Base-by-base conservation (phyloP, 2,329 filamentous ascomycete genomes). In the Emmonsiellopsis sp. region DNA sequence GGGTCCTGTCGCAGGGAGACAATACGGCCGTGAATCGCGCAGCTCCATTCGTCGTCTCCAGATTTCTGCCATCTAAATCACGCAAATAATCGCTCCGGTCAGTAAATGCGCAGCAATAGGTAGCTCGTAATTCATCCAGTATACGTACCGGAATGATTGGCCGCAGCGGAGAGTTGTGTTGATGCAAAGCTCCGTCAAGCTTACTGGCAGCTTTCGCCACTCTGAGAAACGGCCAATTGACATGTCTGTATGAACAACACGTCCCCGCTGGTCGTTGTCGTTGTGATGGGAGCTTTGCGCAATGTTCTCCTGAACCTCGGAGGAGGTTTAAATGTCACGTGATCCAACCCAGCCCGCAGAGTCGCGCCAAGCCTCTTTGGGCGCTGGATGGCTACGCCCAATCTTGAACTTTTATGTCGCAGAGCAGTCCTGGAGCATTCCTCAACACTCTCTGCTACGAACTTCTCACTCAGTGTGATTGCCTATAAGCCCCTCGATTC, bases 161-260 rank as follows among this genome's bases (percentile, higher is more conserved):
- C 93, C 93, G 68, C 93, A 98, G 57, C 92, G 85, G 35, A 98
- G 76, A 0, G 90, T 95, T 0, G 92, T 98, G 63, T 95, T 89
- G 60, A 98, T 90, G 67, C 89, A 96, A 3, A 98, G 80, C 67
- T 98, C 93, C 3, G 84, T 81, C 35, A 95, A 73, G 56, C 79
- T 87, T 41, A 96, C 75, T 26, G 93, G 90, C 61, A 98, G 74
- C 73, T 88, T 94, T 59, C 83, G 83, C 93, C 93, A 98, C 67
- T 89, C 86, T 13, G 84, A 78, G n/a, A 82, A 75, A 32, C 77
- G 78, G 48, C 68, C 68, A 48, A 70, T 53, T 44, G 74, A 65
- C 71, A 74, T 69, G 47, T 26, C 61, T 44, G 15, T 6, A n/a
- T 37, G 11, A 11, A 38, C 15, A 49, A 10, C 5, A 31, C 26